Conservation (phyloP, 768 basidiomycete species). For the Strobilomyces confusus region DNA sequence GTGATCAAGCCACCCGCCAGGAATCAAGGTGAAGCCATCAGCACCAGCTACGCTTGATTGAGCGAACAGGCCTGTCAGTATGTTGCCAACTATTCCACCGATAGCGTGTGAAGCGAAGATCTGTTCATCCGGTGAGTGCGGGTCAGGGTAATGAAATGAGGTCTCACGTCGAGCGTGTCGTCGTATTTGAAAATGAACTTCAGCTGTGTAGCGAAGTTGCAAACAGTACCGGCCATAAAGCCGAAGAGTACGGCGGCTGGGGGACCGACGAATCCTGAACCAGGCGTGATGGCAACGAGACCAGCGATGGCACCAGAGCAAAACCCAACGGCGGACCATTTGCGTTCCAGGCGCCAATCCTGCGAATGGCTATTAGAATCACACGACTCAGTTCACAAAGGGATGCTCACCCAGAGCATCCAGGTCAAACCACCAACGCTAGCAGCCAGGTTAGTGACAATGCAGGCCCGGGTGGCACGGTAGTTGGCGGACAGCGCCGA, state of each 20-base stretch:
- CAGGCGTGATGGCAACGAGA: slow-evolving; percentile 88
- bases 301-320: slow-evolving; percentile 93
- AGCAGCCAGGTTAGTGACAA: slow-evolving; percentile 91
- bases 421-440: slow-evolving; percentile 85
- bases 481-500: slow-evolving; percentile 86
- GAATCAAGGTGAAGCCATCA: slow-evolving; percentile 64
- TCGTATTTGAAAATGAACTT: slow-evolving; percentile 79
- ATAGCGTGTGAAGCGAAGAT: slow-evolving; percentile 86
- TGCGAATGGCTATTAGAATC: slow-evolving; percentile 17
- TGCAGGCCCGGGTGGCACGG: slow-evolving; percentile 82
- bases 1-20: slow-evolving; percentile 87
- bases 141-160: not conserved
- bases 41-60: slow-evolving; percentile 74
- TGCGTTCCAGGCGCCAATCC: slow-evolving; percentile 90
- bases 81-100: slow-evolving; percentile 76
- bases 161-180: slow-evolving; percentile 72
- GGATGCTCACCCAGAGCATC: slow-evolving; percentile 74
- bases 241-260: slow-evolving; percentile 87
- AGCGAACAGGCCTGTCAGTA: slow-evolving; percentile 87
- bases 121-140: slow-evolving; percentile 32
- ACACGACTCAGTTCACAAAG: not conserved
- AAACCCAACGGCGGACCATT: slow-evolving; percentile 93
- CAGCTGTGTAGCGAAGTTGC: slow-evolving; percentile 95
- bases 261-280: slow-evolving; percentile 73
- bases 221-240: slow-evolving; percentile 73